Conservation (phyloP, 108 stramenopile genomes). For the Poteriospumella lacustris region DNA sequence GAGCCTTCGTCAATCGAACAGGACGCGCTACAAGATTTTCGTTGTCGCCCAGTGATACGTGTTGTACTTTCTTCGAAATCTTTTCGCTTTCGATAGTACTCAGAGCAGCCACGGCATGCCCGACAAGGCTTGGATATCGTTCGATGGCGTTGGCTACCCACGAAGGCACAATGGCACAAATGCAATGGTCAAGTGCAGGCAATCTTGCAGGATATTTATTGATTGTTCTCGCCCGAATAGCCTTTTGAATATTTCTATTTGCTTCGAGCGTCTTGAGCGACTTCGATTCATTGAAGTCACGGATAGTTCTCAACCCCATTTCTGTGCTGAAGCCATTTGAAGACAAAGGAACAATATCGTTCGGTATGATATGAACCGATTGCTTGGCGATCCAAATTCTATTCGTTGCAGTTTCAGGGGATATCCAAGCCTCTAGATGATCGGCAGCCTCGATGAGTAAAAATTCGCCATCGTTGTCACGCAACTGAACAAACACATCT, state of each 20-base stretch:
- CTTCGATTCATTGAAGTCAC: no score
- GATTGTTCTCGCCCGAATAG: background rate
- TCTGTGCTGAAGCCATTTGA: no score
- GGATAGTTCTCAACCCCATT: no score
- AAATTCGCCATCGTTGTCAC: background rate
- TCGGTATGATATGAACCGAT: background rate
- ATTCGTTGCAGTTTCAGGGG: background rate
- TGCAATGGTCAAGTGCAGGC: background rate
- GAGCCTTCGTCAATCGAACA: background rate
- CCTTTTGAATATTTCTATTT: no score
- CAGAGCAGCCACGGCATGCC: background rate
- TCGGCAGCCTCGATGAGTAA: constrained; percentile 10
- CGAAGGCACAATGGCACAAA: background rate
- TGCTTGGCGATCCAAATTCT: background rate
- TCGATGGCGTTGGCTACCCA: background rate
- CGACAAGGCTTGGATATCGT: background rate
- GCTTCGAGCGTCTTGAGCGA: no score
- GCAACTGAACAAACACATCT: background rate
- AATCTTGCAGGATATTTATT: background rate
- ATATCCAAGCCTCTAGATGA: background rate
- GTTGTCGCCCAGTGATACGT: no score
- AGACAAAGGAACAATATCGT: no score
- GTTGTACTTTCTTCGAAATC: no score
- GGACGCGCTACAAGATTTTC: no score
- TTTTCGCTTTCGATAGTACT: no score